Conservation (phyloP, 805 yeast species). For the Priceomyces melissophilus region DNA sequence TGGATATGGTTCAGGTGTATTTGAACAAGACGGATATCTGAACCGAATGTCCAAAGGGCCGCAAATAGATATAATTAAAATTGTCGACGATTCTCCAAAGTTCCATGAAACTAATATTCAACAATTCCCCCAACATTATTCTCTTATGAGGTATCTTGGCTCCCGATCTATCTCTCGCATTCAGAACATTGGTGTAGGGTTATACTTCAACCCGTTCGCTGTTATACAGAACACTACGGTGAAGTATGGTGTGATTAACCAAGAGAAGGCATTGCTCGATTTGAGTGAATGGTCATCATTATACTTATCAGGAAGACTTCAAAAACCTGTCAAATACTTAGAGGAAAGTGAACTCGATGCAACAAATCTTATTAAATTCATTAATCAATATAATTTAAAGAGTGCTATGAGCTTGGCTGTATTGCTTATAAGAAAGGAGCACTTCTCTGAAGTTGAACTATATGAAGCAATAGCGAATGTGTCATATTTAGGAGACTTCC, state of each 20-base stretch:
- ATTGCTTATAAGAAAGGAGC: conserved; percentile 42
- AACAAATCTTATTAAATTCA: conserved; percentile 50
- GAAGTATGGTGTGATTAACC: conserved; percentile 84
- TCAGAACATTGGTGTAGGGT: conserved; percentile 79
- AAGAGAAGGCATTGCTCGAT: conserved; percentile 59
- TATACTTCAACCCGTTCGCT: conserved; percentile 90
- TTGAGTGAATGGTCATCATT: conserved; percentile 80
- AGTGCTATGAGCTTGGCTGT: conserved; percentile 73
- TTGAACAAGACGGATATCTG: conserved; percentile 56
- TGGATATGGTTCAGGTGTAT: conserved; percentile 95
- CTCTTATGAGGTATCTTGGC: conserved; percentile 61
- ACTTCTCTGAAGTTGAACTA: conserved; percentile 59
- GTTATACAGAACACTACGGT: conserved; percentile 48
- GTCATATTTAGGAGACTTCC: conserved; percentile 87
- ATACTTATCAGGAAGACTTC: conserved; percentile 88
- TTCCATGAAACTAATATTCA: conserved; percentile 76
- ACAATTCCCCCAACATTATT: conserved; percentile 74
- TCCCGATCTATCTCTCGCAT: conserved; percentile 43
- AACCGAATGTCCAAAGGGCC: conserved; percentile 14
- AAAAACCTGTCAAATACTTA: conserved; percentile 83
- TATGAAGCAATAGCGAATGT: conserved; percentile 75
- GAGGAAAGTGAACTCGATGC: conserved; percentile 44
- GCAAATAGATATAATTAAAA: conserved; percentile 85
- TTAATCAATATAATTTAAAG: conserved; percentile 73
- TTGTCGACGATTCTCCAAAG: conserved; percentile 66